A percentile compares a stretch with the other conserved stretches of the same genome.
Conservation (phyloP, 164 flowering plant genomes). For the Litsea cubeba region DNA sequence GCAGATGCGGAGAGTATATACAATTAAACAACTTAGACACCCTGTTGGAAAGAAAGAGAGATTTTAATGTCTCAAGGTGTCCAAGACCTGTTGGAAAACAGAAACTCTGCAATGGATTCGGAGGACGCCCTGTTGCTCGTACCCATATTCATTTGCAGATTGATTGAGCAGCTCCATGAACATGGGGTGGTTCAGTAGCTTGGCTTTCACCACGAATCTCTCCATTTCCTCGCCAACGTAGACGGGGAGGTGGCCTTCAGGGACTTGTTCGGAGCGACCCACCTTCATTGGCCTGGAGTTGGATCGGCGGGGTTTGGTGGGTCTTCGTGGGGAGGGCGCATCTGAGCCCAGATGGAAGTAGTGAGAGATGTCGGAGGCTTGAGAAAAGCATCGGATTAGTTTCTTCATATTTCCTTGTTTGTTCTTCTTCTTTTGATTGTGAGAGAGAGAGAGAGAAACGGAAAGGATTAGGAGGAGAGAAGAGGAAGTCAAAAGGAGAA, state of each 20-base stretch:
- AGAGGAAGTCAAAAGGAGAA: background rate
- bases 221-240: constrained; percentile 96
- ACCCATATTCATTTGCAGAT: constrained; percentile 92
- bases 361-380: constrained; percentile 63
- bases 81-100: constrained; percentile 62
- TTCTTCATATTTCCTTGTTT: constrained; percentile 21
- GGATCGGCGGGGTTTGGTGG: constrained; percentile 7
- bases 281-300: background rate
- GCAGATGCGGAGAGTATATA: no score
- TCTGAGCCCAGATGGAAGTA: constrained; percentile 53
- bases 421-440: background rate
- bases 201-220: constrained; percentile 74
- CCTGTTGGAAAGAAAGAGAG: no score
- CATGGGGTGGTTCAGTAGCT: constrained; percentile 70
- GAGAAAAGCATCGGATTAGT: constrained; percentile 51
- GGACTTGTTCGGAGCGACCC: constrained; percentile 30
- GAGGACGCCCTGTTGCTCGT: constrained; percentile 81
- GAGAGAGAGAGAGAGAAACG: background rate
- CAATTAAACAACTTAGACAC: no score
- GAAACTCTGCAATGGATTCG: constrained; percentile 72
- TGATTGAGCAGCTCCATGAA: constrained; percentile 50
- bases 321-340: background rate
- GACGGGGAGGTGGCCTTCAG: constrained; percentile 80
- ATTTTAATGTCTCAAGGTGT: constrained; percentile 35
- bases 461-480: background rate